phyloP scores from a whole-genome alignment of 1,284 basidiomycete species.

The Golubevia pallescens region DNA sequence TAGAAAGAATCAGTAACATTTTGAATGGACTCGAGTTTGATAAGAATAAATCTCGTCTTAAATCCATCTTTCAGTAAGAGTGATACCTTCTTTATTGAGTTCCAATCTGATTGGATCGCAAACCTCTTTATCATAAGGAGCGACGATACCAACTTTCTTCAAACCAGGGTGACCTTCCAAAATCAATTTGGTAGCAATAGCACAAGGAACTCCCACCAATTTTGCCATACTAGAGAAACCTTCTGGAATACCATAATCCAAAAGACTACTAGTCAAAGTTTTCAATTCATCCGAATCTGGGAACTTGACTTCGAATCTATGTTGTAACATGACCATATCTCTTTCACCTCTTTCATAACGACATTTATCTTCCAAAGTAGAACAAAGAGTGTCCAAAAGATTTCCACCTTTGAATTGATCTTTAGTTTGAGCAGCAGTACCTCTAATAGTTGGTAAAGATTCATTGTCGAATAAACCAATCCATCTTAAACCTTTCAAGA shows the following conservation, averaged over 20 bases:
- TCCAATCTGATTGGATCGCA: slow-evolving; percentile 58
- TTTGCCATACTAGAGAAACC: slow-evolving; percentile 92
- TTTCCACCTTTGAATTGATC: slow-evolving; percentile 75
- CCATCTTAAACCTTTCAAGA: slow-evolving; percentile 73
- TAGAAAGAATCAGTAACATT: too few species aligned
- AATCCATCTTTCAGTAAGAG: slow-evolving; percentile 55
- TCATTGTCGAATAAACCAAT: slow-evolving; percentile 82
- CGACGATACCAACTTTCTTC: slow-evolving; percentile 79
- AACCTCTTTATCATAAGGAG: slow-evolving; percentile 86
- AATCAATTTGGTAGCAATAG: slow-evolving; percentile 73
- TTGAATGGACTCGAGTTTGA: too few species aligned
- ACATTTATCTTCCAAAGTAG: slow-evolving; percentile 87
- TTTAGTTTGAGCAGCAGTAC: slow-evolving; percentile 63
- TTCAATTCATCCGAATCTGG: slow-evolving; percentile 67
- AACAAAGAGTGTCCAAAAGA: slow-evolving; percentile 92
- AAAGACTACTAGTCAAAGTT: slow-evolving; percentile 88
- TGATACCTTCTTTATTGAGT: slow-evolving; percentile 61
- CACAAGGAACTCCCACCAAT: slow-evolving; percentile 87
- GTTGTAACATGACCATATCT: slow-evolving; percentile 96
- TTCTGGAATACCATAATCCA: slow-evolving; percentile 80
- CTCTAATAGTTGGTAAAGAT: slow-evolving; percentile 45
- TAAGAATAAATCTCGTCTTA: too few species aligned
- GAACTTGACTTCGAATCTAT: slow-evolving; percentile 91
- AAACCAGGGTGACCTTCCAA: slow-evolving; percentile 66
- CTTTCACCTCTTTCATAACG: slow-evolving; percentile 88